Percentiles rank a stretch among this genome's conserved stretches.
phyloP scores from a whole-genome alignment of 257 asterid species.

The Nicotiana benthamiana region DNA sequence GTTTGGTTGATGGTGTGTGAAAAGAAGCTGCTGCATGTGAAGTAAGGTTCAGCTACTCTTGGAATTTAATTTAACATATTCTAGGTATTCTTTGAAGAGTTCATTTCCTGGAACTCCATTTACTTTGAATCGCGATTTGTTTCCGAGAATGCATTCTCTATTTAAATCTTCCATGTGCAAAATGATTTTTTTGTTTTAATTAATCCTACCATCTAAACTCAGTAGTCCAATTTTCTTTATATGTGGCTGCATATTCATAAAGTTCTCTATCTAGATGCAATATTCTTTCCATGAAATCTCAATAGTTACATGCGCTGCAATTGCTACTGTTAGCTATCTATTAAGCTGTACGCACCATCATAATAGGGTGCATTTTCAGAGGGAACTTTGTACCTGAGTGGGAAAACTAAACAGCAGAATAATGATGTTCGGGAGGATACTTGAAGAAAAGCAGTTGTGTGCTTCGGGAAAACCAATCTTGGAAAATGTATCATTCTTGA shows the following conservation, averaged over 20 bases:
- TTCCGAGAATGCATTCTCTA: background rate
- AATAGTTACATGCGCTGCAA: background rate
- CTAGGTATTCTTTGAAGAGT: background rate
- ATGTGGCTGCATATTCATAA: background rate
- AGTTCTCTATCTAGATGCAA: background rate
- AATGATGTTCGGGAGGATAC: background rate
- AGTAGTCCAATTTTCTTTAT: background rate
- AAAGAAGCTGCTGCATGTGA: conserved; percentile 1
- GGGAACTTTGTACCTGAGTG: background rate
- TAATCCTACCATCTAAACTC: background rate
- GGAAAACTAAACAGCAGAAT: background rate
- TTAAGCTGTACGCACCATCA: background rate
- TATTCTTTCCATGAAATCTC: background rate
- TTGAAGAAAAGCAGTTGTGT: background rate
- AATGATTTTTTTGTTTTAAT: background rate
- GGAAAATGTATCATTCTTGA: background rate
- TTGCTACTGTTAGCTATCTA: background rate
- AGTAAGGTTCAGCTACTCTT: background rate
- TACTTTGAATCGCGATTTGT: background rate
- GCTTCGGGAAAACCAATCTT: background rate
- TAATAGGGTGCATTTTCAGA: background rate
- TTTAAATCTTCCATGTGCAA: background rate
- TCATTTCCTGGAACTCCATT: background rate
- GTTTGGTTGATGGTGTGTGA: background rate
- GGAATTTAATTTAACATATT: background rate